Evolutionary conservation across 352 stramenopile genomes (phyloP).

Genomic region (Globisporangium cystogenes): DNA sequence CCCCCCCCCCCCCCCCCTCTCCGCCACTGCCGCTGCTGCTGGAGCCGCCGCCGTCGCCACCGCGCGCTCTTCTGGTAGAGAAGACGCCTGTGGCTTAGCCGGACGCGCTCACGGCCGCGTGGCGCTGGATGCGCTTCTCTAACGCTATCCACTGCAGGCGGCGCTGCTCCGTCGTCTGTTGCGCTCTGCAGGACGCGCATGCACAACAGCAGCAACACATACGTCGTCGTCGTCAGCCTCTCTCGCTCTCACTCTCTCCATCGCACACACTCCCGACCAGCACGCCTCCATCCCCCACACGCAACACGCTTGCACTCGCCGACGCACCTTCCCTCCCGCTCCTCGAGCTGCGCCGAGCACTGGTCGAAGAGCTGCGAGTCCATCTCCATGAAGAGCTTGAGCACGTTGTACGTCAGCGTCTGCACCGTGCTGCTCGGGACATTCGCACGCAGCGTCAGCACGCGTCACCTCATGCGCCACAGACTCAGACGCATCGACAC

Average conservation of each 20-base stretch:
- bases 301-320: too few species aligned
- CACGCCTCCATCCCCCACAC: too few species aligned
- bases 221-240: too few species aligned
- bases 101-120: constrained; percentile 8
- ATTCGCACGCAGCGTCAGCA: too few species aligned
- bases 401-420: constrained; percentile 80
- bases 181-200: constrained; percentile 6
- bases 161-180: constrained; percentile 43
- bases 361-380: constrained; percentile 87
- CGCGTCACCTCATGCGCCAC: constrained; percentile 7
- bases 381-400: constrained; percentile 83
- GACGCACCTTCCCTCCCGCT: constrained; percentile 54
- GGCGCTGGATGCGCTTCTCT: constrained; percentile 39
- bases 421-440: constrained; percentile 93
- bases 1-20: too few species aligned
- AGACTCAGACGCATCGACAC: too few species aligned
- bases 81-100: too few species aligned
- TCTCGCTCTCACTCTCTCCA: too few species aligned
- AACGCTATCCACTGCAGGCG: constrained; percentile 41
- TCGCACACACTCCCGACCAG: background rate
- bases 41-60: too few species aligned
- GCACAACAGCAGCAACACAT: constrained; percentile 1
- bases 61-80: too few species aligned
- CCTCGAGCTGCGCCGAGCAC: constrained; percentile 52
- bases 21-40: too few species aligned